A percentile compares a stretch with the other conserved stretches of the same genome.
These are phyloP conservation scores for Hemileia vastatrix DNA, from an alignment of 1,284 basidiomycete genomes.

Conservation along the genomic window DNA sequence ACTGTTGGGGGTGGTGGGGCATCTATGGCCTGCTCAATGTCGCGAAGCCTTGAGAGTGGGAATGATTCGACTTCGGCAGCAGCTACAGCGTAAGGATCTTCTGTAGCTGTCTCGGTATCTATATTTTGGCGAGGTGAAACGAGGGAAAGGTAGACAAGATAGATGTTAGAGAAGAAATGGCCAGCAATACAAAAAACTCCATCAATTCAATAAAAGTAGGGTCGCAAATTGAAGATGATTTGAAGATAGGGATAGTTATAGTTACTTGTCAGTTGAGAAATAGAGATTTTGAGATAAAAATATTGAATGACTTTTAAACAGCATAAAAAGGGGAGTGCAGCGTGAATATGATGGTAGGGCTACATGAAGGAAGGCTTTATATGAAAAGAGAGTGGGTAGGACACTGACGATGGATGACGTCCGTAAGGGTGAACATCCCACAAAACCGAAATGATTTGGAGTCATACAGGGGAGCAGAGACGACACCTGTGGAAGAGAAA, in stretches of 20 bases:
- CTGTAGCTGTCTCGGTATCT: not conserved
- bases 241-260: not conserved
- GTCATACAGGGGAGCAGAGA: slow-evolving; percentile 98
- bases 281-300: slow-evolving; percentile 71
- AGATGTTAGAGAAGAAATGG: slow-evolving; percentile 8
- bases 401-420: slow-evolving; percentile 7
- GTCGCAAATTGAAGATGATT: slow-evolving; percentile 15
- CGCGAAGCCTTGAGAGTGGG: slow-evolving; percentile 74
- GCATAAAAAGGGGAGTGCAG: slow-evolving; percentile 47
- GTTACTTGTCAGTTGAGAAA: slow-evolving; percentile 29
- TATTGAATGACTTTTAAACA: slow-evolving; percentile 93
- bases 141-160: too few species aligned
- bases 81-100: slow-evolving; percentile 62
- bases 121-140: too few species aligned
- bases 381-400: not conserved
- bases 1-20: slow-evolving; percentile 87
- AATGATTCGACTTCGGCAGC: slow-evolving; percentile 90
- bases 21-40: slow-evolving; percentile 84
- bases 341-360: slow-evolving; percentile 69
- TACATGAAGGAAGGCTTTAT: slow-evolving; percentile 3
- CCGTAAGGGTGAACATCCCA: slow-evolving; percentile 26
- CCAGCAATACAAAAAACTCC: slow-evolving; percentile 29
- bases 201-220: slow-evolving; percentile 43
- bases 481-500: slow-evolving; percentile 61
- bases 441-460: slow-evolving; percentile 79